These are phyloP conservation scores for Malassezia nana DNA, from an alignment of 1,284 basidiomycete genomes.

Conservation along the genomic window DNA sequence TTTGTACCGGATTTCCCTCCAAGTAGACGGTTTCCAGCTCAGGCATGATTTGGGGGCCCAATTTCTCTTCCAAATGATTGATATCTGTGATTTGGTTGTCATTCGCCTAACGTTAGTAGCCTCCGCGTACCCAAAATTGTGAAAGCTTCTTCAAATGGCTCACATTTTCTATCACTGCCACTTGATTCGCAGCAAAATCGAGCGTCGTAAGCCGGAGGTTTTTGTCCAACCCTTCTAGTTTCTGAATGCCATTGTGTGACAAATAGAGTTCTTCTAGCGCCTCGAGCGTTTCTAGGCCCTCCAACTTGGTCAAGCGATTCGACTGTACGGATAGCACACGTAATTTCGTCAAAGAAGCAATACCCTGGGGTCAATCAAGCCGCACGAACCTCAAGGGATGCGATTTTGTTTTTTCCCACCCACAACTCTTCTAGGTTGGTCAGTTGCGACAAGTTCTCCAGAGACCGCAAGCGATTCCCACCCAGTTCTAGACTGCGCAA, in stretches of 20 bases:
- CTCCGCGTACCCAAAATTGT: conserved; percentile 75
- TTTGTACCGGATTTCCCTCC: conserved; percentile 85
- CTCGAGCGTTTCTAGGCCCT: conserved; percentile 56
- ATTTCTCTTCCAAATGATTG: conserved; percentile 60
- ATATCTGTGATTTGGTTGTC: conserved; percentile 71
- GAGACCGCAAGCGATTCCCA: conserved; percentile 80
- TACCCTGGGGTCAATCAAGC: conserved; percentile 4
- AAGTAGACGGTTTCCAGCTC: conserved; percentile 81
- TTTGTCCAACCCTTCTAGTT: conserved; percentile 69
- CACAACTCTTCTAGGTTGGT: conserved; percentile 81
- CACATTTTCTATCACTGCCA: conserved; percentile 67
- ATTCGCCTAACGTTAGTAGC: conserved; percentile 58
- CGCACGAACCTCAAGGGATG: conserved; percentile 20
- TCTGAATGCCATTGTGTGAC: conserved; percentile 79
- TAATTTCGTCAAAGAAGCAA: conserved; percentile 19
- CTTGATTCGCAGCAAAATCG: conserved; percentile 77
- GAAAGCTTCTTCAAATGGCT: conserved; percentile 66
- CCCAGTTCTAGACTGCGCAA: conserved; percentile 81
- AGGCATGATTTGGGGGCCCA: conserved; percentile 55
- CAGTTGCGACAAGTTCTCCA: conserved; percentile 75
- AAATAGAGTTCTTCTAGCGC: conserved; percentile 80
- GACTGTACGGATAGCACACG: conserved; percentile 64
- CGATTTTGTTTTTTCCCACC: conserved; percentile 64
- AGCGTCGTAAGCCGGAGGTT: conserved; percentile 62
- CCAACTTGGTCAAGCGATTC: conserved; percentile 80